phyloP scores from a whole-genome alignment of 2,329 filamentous ascomycete genomes.

The Fusarium sp. region DNA sequence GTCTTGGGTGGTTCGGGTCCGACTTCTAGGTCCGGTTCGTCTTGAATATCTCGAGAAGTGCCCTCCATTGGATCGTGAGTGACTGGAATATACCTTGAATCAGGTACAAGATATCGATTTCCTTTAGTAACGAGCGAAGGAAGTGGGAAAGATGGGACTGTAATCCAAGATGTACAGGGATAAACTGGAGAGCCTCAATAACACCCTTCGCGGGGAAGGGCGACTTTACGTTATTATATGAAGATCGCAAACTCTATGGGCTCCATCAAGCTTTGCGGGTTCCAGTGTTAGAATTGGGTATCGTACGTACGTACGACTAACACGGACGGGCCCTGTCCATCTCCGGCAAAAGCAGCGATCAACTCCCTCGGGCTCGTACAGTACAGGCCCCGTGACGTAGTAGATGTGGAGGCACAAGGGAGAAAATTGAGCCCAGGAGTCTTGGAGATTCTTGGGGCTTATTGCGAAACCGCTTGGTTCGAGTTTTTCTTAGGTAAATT shows the following conservation, averaged over 20 bases:
- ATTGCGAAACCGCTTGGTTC: conserved; percentile 28
- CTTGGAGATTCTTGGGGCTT: conserved; percentile 19
- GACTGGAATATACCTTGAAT: neutral
- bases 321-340: conserved; percentile 18
- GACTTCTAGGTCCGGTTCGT: conserved; percentile 37
- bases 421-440: conserved; percentile 11
- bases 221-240: conserved; percentile 30
- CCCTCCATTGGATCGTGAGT: conserved; percentile 31
- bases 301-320: conserved; percentile 20
- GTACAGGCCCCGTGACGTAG: conserved; percentile 34
- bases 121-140: conserved; percentile 21
- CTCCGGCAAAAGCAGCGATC: conserved; percentile 34
- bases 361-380: conserved; percentile 17
- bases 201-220: conserved; percentile 23
- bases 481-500: conserved; percentile 36
- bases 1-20: conserved; percentile 18
- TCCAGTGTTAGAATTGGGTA: neutral
- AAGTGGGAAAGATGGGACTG: conserved; percentile 20
- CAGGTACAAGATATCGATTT: neutral
- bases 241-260: conserved; percentile 1
- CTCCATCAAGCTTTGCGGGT: conserved; percentile 11
- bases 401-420: conserved; percentile 34
- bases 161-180: conserved; percentile 15
- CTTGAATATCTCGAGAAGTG: conserved; percentile 27
- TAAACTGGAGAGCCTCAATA: conserved; percentile 13